phyloP scores from a whole-genome alignment of 192 early-diverging fungal genomes.

The Thamnidium elegans region DNA sequence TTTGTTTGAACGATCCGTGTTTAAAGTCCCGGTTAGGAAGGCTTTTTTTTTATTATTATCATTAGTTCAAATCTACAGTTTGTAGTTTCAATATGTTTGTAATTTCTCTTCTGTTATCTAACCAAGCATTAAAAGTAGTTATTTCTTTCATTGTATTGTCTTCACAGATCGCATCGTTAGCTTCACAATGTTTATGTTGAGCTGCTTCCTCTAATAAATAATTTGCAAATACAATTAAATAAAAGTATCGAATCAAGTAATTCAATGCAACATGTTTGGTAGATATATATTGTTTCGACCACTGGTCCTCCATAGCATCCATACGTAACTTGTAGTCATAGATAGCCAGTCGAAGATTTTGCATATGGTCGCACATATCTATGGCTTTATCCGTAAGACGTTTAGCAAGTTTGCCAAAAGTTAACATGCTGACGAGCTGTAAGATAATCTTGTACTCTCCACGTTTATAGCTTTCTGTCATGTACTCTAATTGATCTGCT shows the following conservation, averaged over 20 bases:
- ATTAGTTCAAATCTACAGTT: constrained; percentile 25
- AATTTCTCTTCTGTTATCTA: constrained; percentile 52
- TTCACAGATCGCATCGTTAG: constrained; percentile 15
- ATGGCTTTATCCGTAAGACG: constrained; percentile 53
- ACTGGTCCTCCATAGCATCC: constrained; percentile 36
- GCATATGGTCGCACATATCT: constrained; percentile 63
- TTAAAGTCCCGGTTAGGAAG: too few relatives aligned
- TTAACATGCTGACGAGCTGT: constrained; percentile 51
- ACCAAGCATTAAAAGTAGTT: constrained; percentile 47
- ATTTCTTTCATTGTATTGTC: constrained; percentile 23
- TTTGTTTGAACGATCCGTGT: too few relatives aligned
- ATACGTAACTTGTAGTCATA: constrained; percentile 56
- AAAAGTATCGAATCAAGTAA: constrained; percentile 65
- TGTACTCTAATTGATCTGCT: constrained; percentile 24
- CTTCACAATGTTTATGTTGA: constrained; percentile 10
- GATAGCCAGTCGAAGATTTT: constrained; percentile 56
- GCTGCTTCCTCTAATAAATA: constrained; percentile 54
- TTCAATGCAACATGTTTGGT: constrained; percentile 47
- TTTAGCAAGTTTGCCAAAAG: constrained; percentile 58
- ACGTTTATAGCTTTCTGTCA: constrained; percentile 24
- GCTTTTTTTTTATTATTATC: background rate
- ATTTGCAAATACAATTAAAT: constrained; percentile 61
- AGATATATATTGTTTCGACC: constrained; percentile 34
- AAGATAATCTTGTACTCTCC: constrained; percentile 60
- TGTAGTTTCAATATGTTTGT: constrained; percentile 40